phyloP scores from a whole-genome alignment of 306 rosid species.

The Quercus aquifolioides region DNA sequence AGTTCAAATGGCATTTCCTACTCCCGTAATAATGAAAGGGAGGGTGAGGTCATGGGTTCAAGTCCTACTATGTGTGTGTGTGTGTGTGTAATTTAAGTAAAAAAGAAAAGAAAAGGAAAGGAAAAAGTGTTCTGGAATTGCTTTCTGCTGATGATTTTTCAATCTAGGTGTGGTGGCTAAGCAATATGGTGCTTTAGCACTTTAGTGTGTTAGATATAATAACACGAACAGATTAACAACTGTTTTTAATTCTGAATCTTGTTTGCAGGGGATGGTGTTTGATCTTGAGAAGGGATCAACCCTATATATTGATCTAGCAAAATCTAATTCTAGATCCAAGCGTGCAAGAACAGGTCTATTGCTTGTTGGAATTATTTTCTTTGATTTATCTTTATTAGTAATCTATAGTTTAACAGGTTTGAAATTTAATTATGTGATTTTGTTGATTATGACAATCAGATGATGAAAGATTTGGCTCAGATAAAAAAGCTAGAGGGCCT shows the following conservation, averaged over 20 bases:
- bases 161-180: neutral
- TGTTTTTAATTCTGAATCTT: constrained; percentile 21
- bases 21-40: too few species aligned
- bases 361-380: neutral
- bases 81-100: too few species aligned
- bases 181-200: neutral
- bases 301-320: constrained; percentile 83
- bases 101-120: too few species aligned
- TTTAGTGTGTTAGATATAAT: neutral
- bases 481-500: constrained; percentile 80
- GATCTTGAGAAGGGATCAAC: constrained; percentile 93
- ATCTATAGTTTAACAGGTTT: constrained; percentile 5
- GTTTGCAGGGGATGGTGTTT: constrained; percentile 87
- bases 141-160: neutral
- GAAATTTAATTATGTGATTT: constrained; percentile 13
- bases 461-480: constrained; percentile 64
- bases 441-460: constrained; percentile 44
- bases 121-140: neutral
- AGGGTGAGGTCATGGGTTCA: too few species aligned
- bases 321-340: constrained; percentile 90
- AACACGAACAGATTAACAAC: neutral
- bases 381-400: neutral
- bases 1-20: too few species aligned
- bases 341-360: constrained; percentile 61
- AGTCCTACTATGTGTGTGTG: too few species aligned